Evolutionary conservation across 495 filamentous ascomycete genomes (phyloP), one percentile per base, ranked within the genome.

Genomic region (Tuber aestivum): DNA sequence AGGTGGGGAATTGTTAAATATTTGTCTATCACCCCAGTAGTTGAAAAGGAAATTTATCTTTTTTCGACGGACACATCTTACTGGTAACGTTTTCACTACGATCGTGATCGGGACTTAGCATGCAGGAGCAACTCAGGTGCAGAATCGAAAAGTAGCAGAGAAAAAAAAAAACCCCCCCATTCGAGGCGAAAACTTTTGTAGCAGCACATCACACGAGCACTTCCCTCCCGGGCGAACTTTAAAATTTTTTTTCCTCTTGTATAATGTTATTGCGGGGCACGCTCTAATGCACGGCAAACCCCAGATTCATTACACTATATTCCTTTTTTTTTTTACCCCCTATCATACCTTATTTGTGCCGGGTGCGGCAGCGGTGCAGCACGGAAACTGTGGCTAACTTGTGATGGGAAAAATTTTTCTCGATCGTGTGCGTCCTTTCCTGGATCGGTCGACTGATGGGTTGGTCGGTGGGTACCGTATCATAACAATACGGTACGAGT

Each of bases 1-100:
- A 71, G 1, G 76, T 2, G 65, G 20, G 78, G 56, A 65, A 65
- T 35, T 65, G 56, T 65, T 65, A 65, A 65, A 65, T 35, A 65
- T 65, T 35, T 65, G 1, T 65, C 56, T 16, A 61, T 32, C 27
- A 18, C 32, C 27, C 56, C 35, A 65, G 56, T 65, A 65, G 56
- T 65, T 65, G 27, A 14, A 20, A 35, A 65, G 56, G 56, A 65
- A 65, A 35, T 65, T 32, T 65, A 65, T 65, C 56, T 35, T 61
- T 61, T 23, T 61, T 65, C 14, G 35, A 65, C 56, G 56, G 56
- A 65, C 56, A 35, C 23, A 14, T 65, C 27, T 65, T 65, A 35
- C 16, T 45, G 16, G 42, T 45, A 20, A 7, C 56, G 35, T 65
- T 0, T 10, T 4, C 16, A 35, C 14, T 27, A 65, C n/a, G 27